Evolutionary conservation across 306 rosid genomes (phyloP).

Genomic region (Rosa lucieae): DNA sequence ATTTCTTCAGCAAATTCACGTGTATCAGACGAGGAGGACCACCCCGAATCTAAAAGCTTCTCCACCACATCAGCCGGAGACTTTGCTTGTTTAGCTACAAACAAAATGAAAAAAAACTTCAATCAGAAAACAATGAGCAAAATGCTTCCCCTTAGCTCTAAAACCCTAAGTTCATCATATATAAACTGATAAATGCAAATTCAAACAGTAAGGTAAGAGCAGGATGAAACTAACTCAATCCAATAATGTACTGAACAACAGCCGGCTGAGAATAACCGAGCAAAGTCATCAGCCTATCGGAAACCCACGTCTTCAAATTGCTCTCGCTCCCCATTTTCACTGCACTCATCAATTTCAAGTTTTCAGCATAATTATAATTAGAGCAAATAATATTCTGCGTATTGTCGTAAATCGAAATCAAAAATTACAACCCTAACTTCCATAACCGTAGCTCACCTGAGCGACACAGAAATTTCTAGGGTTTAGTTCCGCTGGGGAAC

Average conservation of each 20-base stretch:
- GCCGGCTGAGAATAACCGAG: slow-evolving; percentile 81
- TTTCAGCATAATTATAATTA: not conserved
- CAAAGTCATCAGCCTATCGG: slow-evolving; percentile 66
- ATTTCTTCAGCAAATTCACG: slow-evolving; percentile 68
- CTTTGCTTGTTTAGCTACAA: slow-evolving; percentile 77
- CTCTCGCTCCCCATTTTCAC: slow-evolving; percentile 61
- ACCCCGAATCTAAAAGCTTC: slow-evolving; percentile 60
- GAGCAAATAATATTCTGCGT: not conserved
- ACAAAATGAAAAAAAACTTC: not conserved
- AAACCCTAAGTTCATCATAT: not conserved
- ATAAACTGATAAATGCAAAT: not conserved
- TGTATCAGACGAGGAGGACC: slow-evolving; percentile 53
- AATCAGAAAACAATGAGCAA: not conserved
- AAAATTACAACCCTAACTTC: not conserved
- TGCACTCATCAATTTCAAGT: not conserved
- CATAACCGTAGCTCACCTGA: not conserved
- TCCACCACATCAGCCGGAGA: slow-evolving; percentile 63
- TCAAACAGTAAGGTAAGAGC: not conserved
- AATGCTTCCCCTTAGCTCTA: not conserved
- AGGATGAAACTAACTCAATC: slow-evolving; percentile 47
- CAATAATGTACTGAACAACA: slow-evolving; percentile 72
- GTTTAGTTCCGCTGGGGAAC: not conserved
- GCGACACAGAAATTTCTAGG: not conserved
- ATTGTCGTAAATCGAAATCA: not conserved
- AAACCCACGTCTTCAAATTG: slow-evolving; percentile 72